Base-by-base conservation (phyloP, 176 grass and related monocot species). In the Pontederia paniculata region DNA sequence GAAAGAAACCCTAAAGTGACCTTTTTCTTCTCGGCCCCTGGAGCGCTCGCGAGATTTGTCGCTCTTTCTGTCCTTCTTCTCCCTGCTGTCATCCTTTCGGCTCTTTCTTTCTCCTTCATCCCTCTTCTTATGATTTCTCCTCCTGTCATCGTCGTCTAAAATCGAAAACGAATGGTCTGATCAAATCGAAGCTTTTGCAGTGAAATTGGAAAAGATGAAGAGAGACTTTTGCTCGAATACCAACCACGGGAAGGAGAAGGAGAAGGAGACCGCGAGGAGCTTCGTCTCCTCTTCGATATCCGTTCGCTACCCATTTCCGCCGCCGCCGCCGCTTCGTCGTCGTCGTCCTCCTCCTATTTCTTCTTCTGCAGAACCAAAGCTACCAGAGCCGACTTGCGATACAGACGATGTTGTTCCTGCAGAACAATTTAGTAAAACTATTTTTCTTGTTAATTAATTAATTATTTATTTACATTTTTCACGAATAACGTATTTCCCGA, bases 261-360 rank as follows among this genome's bases (percentile, higher is more conserved):
- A 46, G 80, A 84, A 12, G 83, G 78, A 48, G 60, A 63, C 18
- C 11, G 19, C 3, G 60, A 63, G 13, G 17, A 19, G 42, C 11
- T 74, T 80, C 57, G 77, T 91, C 20, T 75, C 83, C 44, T 91
- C 86, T 72, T 60, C 47, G 42, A 19, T 19, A 65, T 55, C 28
- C 66, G 2, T 15, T 12, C n/a, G 3, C 48, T 52, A 8, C 63
- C 59, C 41, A 13, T 12, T 20, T 9, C 8, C 75, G 77, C 69
- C 80, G 73, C 69, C 81, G 87, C 67, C 74, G 83, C 10, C 74
- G 79, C 57, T 80, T 91, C 20, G n/a, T 75, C 83, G 37, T 88
- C 86, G 69, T 60, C 55, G 20, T 37, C 37, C 70, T 55, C 28
- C 66, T 1, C 23, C 16, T 11, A 9, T 22, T 41, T 15, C 63